These are phyloP conservation scores for Circinella umbellata DNA, from an alignment of 371 early-diverging fungal genomes.

Conservation along the genomic window DNA sequence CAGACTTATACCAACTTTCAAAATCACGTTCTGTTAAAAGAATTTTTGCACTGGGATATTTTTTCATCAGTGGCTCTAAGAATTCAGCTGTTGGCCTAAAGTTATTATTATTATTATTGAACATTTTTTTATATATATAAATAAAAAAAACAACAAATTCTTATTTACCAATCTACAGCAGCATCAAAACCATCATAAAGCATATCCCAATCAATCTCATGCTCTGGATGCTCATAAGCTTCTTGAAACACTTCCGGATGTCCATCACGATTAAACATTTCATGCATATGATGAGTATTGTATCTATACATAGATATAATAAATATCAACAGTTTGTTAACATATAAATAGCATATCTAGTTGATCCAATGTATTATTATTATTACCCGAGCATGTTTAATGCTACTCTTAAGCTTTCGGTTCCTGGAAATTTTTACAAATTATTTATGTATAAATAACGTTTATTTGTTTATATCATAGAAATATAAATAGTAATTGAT, in stretches of 20 bases:
- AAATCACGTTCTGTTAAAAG: constrained; percentile 29
- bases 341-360: no score
- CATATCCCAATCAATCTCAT: constrained; percentile 35
- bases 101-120: no score
- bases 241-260: constrained; percentile 26
- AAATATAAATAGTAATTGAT: no score
- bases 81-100: constrained; percentile 19
- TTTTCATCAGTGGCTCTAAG: constrained; percentile 18
- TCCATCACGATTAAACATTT: constrained; percentile 13
- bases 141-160: no score
- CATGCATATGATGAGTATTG: constrained; percentile 9
- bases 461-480: no score
- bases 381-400: constrained; percentile 15
- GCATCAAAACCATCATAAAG: constrained; percentile 31
- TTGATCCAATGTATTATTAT: no score
- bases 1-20: constrained; percentile 43
- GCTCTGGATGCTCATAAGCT: constrained; percentile 21
- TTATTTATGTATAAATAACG: neutral
- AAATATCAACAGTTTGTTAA: no score
- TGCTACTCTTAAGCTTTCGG: constrained; percentile 3
- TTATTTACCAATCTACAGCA: constrained; percentile 34
- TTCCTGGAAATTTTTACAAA: no score
- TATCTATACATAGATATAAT: neutral
- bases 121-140: no score
- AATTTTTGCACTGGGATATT: constrained; percentile 44